phyloP scores from a whole-genome alignment of 2,329 filamentous ascomycete genomes.

The Arthrinium phaeospermum region DNA sequence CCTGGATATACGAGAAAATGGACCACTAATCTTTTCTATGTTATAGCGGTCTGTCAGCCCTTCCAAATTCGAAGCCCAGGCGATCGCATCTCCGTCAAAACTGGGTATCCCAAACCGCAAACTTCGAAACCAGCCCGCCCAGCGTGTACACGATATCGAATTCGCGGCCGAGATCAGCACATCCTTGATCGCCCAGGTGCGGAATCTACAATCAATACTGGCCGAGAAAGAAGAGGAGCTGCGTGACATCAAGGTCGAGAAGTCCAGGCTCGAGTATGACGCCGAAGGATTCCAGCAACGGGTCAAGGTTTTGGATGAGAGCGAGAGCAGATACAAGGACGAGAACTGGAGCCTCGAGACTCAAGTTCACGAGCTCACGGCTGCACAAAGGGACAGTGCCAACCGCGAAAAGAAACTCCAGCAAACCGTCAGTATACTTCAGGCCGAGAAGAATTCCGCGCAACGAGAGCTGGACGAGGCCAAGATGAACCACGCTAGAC shows the following conservation, averaged over 20 bases:
- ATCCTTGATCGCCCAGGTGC: constrained; percentile 90
- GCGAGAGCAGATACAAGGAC: constrained; percentile 94
- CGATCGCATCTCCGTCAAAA: constrained; percentile 87
- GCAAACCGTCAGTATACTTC: constrained; percentile 71
- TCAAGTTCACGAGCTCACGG: constrained; percentile 81
- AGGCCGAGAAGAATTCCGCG: constrained; percentile 75
- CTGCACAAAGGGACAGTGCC: constrained; percentile 74
- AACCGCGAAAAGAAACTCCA: constrained; percentile 85
- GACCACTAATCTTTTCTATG: not conserved
- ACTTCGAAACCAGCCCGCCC: constrained; percentile 86
- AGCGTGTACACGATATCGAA: constrained; percentile 92
- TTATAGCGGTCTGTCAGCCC: constrained; percentile 71
- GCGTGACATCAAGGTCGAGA: constrained; percentile 75
- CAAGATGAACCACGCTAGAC: constrained; percentile 77
- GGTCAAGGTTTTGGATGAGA: constrained; percentile 85
- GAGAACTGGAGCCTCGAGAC: constrained; percentile 99
- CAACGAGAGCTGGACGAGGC: constrained; percentile 93
- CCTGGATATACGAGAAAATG: not conserved
- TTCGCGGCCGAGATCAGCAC: constrained; percentile 99
- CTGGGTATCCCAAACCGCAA: constrained; percentile 85
- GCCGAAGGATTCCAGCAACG: constrained; percentile 80
- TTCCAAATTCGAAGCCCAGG: constrained; percentile 82
- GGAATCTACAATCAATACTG: constrained; percentile 84
- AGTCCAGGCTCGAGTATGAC: constrained; percentile 81
- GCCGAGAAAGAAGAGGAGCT: constrained; percentile 87